Evolutionary conservation across 1,139 yeast genomes (phyloP).

Genomic region (Candida sanyaensis): DNA sequence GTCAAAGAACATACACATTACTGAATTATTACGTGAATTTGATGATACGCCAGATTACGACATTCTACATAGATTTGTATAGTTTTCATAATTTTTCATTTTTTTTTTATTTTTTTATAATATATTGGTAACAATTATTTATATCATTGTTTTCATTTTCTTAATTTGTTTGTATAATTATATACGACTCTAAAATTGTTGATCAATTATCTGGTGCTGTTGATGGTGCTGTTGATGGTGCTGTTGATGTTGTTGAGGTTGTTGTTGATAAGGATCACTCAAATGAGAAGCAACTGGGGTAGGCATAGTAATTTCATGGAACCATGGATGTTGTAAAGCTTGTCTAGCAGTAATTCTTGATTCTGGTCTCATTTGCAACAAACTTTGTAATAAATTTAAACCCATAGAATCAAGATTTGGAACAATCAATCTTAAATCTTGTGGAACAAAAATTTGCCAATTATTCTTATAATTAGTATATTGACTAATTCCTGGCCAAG

Average conservation of each 20-base stretch:
- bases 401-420: conserved; percentile 82
- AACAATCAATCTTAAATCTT: conserved; percentile 74
- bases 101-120: neutral
- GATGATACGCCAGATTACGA: conserved; percentile 11
- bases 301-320: conserved; percentile 68
- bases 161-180: neutral
- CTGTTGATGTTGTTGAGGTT: conserved; percentile 26
- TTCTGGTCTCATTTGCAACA: conserved; percentile 92
- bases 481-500: conserved; percentile 93
- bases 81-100: neutral
- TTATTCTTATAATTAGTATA: conserved; percentile 83
- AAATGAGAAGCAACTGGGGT: conserved; percentile 35
- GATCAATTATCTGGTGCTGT: conserved; percentile 18
- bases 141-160: neutral
- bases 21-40: conserved; percentile 8
- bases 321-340: conserved; percentile 95
- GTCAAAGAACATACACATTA: conserved; percentile 9
- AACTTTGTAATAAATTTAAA: conserved; percentile 70
- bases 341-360: conserved; percentile 87
- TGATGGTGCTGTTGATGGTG: conserved; percentile 15
- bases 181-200: conserved; percentile 14
- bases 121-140: too few species aligned
- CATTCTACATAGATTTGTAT: conserved; percentile 9
- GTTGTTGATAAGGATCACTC: conserved; percentile 42
- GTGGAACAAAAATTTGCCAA: conserved; percentile 79